Evolutionary conservation across 768 basidiomycete species (phyloP), one percentile per base, ranked within the genome.

Genomic region (Lactifluus piperatus): DNA sequence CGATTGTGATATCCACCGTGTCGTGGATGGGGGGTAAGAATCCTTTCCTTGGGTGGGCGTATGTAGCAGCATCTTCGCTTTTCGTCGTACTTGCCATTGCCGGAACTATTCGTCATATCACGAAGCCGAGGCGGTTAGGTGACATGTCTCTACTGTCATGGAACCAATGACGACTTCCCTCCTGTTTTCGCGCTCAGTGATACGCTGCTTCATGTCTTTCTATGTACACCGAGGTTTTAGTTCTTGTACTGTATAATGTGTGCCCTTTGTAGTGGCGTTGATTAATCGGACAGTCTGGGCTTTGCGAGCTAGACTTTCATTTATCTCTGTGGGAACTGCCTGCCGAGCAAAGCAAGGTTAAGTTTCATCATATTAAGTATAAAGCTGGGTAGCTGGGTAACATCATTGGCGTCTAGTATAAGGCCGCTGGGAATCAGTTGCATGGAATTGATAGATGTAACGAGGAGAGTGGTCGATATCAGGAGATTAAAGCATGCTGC

Each of bases 21-120:
- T 92, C 94, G 1, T 98, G 95, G 94, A 92, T 97, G 69, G 97
- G 97, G 11, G 97, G 97, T 41, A 94, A 95, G 75, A 97, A 99
- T 67, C 85, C 94, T 1, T 99, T 99, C 84, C 79, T 99, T 20
- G 97, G 97, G 8, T 98, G 94, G 93, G 91, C 94, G 2, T 99
- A 99, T 68, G 86, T 99, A 46, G 94, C 86, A 16, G 83, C 93
- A 1, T 84, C 94, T 2, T 82, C 80, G 18, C 77, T 97, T 16
- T 97, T 97, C 69, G 84, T 97, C 18, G 76, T 91, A 13, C 81
- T 99, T 43, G 94, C 91, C 26, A 71, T 98, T 50, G 79, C 85
- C 26, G 92, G 97, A 26, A 90, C 93, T n/a, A 81, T 89, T 50
- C 82, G 94, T 58, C 95, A 99, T 75, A 74, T 97, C 58, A 80